Evolutionary conservation across 2,329 filamentous ascomycete genomes (phyloP).

Genomic region (Metarhizium album): DNA sequence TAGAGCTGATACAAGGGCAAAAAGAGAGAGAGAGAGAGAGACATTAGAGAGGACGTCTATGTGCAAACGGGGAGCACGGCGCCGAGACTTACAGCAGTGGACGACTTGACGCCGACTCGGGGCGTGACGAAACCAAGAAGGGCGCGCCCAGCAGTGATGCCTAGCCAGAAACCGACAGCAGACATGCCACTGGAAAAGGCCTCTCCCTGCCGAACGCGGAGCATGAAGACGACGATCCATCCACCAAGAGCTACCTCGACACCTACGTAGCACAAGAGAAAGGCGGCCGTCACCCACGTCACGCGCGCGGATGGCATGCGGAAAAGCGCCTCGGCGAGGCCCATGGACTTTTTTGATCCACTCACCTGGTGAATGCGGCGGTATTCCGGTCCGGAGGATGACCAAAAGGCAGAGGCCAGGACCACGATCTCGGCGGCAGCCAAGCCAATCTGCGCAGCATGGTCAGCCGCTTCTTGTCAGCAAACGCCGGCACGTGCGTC

Average conservation of each 20-base stretch:
- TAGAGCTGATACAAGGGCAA: constrained; percentile 59
- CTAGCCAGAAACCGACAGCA: constrained; percentile 68
- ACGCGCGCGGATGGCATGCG: constrained; percentile 35
- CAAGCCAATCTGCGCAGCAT: constrained; percentile 39
- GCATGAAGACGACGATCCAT: constrained; percentile 76
- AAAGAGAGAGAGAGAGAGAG: constrained; percentile 49
- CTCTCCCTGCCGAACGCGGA: constrained; percentile 53
- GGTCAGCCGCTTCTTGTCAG: background rate
- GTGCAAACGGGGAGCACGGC: no score
- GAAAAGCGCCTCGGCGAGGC: constrained; percentile 24
- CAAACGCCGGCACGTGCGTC: background rate
- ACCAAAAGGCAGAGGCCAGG: constrained; percentile 49
- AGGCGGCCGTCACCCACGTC: constrained; percentile 61
- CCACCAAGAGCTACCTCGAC: constrained; percentile 55
- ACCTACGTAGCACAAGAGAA: constrained; percentile 68
- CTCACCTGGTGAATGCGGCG: constrained; percentile 7
- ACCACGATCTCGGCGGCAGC: constrained; percentile 41
- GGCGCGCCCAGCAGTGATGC: constrained; percentile 58
- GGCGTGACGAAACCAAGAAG: constrained; percentile 62
- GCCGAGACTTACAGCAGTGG: constrained; percentile 29
- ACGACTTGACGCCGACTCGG: constrained; percentile 55
- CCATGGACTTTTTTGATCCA: constrained; percentile 7
- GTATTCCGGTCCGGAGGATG: constrained; percentile 13
- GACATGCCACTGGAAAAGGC: constrained; percentile 59
- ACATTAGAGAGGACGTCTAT: background rate